A percentile compares a stretch with the other conserved stretches of the same genome.
Conservation (phyloP, 306 rosid species). For the Casuarina cunninghamiana region DNA sequence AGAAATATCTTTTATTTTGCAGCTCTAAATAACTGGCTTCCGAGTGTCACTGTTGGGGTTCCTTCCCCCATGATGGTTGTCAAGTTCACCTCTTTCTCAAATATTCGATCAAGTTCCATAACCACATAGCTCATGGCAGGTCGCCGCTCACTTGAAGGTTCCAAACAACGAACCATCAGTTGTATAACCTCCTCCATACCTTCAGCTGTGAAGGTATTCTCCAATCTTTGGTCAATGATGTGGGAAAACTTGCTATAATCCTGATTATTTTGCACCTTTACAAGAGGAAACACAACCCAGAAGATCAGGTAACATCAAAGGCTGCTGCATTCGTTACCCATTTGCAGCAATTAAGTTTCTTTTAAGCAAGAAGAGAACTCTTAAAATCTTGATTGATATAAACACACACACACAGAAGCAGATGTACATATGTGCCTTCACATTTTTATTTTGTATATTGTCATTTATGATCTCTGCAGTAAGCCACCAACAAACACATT, state of each 20-base stretch:
- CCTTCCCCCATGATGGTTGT: constrained; percentile 91
- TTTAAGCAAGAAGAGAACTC: neutral
- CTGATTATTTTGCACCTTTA: constrained; percentile 53
- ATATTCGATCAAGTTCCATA: constrained; percentile 70
- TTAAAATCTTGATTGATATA: neutral
- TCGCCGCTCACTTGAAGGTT: constrained; percentile 70
- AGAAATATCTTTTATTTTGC: constrained; percentile 32
- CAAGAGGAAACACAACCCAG: constrained; percentile 8
- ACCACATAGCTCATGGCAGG: constrained; percentile 73
- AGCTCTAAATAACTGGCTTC: constrained; percentile 70
- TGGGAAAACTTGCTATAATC: constrained; percentile 31
- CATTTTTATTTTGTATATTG: neutral
- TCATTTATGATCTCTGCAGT: neutral
- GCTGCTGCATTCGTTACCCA: neutral
- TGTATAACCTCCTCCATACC: constrained; percentile 62
- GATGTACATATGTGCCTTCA: neutral
- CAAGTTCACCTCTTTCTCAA: constrained; percentile 75
- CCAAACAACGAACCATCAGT: constrained; percentile 55
- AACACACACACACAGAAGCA: neutral
- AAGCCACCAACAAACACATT: neutral
- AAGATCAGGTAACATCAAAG: neutral
- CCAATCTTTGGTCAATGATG: constrained; percentile 63
- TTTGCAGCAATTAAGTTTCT: neutral
- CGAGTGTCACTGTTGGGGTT: constrained; percentile 68
- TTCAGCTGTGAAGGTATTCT: constrained; percentile 70